Evolutionary conservation across 352 stramenopile genomes (phyloP), one percentile per base, ranked within the genome.

Genomic region (Globisporangium cystogenes): DNA sequence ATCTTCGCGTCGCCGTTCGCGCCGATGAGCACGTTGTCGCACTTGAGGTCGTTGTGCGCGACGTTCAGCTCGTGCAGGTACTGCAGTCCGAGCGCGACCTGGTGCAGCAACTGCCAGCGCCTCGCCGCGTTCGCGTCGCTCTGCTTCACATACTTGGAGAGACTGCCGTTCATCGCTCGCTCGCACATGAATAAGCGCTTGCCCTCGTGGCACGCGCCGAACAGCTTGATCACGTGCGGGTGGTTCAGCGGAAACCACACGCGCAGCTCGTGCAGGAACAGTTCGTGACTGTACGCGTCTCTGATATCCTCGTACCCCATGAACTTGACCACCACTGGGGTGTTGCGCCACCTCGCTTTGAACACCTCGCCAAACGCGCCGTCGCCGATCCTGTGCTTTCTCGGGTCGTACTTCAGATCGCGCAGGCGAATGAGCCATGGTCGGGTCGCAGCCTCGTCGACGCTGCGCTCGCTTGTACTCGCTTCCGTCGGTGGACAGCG

Each of bases 171-270:
- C 16, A 49, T 59, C 5, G 64, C 64, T 20, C 52, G 65, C 33
- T 75, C 64, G 47, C 63, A 67, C 24, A 70, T 64, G 43, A 73
- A 75, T 37, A 73, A 75, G 1, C 50, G 64, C 44, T 64, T 56
- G 40, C 69, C 69, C 11, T 70, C 55, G 36, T 77, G 63, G 4
- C 65, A 77, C 7, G 65, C 68, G 4, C 65, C 68, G 27, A 66
- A 74, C 15, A 77, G 53, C 24, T 66, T 69, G n/a, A 77, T 29
- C 15, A 77, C 55, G 55, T 78, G 63, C 31, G 68, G 68, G 43
- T 78, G 68, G 18, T 60, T 62, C 21, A 77, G 37, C 10, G 49
- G 44, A 41, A 59, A 65, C 68, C 68, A 77, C 46, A 74, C 61
- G 20, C 63, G 57, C 18, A 65, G 52, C 49, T 77, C 68, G 35